Base-by-base conservation (phyloP, 1,284 basidiomycete species). In the Leccinum ponderosum region DNA sequence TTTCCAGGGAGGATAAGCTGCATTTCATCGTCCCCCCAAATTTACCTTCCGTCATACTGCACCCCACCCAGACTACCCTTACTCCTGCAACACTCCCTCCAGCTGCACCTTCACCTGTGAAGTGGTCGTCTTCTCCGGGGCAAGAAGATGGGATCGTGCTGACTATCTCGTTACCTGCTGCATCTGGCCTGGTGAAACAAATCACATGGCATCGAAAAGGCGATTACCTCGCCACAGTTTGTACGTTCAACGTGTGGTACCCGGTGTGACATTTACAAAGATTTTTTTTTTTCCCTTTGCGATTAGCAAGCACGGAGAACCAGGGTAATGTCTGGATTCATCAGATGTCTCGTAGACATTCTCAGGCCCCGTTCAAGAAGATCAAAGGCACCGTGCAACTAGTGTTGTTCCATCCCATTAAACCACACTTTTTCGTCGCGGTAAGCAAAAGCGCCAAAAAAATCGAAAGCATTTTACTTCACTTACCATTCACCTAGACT, bases 361-460 rank as follows among this genome's bases (percentile, higher is more conserved):
- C 95, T 6, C 97, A 99, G 77, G 94, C 95, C 20, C 97, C 97
- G 11, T 99, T 99, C 87, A 92, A 90, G 73, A 95, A 95, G 75
- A 86, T 95, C 66, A 93, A 93, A 74, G 97, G 97, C 29, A 75
- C 86, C 11, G 91, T 98, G 9, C 97, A 99, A 78, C 81, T 90
- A 58, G 94, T 97, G 15, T 83, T 90, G 53, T 99, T 99, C 87
- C 97, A 99, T 76, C 97, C 97, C 3, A 77, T 82, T 54, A 95
- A 95, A 75, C 95, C 97, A 6, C 87, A 95, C 76, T 96, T 99
- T 81, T 98, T 99, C 71, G 97, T 98, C 58, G 97, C 97, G 48
- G 93, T 94, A 76, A 75, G 91, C 81, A 55, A 60, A 35, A 20
- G 15, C 27, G 17, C 25, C 2, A 14, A 44, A 17, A 7, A 15